A percentile compares a stretch with the other conserved stretches of the same genome.
Evolutionary conservation across 2,329 filamentous ascomycete species (phyloP).

Genomic region (Plenodomus biglobosus): DNA sequence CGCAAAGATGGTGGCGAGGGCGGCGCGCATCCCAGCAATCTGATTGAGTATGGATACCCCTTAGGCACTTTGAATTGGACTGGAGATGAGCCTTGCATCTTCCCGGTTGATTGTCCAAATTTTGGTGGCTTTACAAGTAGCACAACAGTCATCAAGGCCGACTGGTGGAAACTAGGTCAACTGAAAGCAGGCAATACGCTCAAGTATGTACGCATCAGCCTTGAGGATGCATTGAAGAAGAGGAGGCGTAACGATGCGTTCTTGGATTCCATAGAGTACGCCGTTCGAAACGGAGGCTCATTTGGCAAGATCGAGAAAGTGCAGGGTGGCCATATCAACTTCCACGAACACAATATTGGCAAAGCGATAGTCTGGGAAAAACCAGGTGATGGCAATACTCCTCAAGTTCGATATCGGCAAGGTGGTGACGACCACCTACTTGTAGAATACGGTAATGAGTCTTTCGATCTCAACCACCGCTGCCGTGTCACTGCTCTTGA

Average conservation of each 20-base stretch:
- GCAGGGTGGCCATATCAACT: constrained; percentile 30
- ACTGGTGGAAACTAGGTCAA: constrained; percentile 65
- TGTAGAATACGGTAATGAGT: constrained; percentile 60
- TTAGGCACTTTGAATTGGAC: constrained; percentile 62
- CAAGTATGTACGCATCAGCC: constrained; percentile 53
- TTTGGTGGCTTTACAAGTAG: constrained; percentile 62
- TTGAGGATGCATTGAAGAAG: constrained; percentile 55
- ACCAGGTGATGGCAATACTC: constrained; percentile 19
- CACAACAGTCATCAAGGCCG: constrained; percentile 58
- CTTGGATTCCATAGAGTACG: constrained; percentile 48
- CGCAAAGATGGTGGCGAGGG: constrained; percentile 63
- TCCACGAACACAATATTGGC: constrained; percentile 29
- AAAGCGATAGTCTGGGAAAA: constrained; percentile 37
- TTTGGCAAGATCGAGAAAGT: constrained; percentile 29
- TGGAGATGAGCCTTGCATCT: constrained; percentile 62
- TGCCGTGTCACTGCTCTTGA: constrained; percentile 59
- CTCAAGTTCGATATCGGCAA: constrained; percentile 33
- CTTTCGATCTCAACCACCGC: constrained; percentile 59
- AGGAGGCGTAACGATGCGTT: constrained; percentile 50
- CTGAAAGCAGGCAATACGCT: constrained; percentile 61
- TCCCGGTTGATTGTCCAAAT: constrained; percentile 61
- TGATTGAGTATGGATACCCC: constrained; percentile 58
- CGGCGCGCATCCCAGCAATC: constrained; percentile 62
- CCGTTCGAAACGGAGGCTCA: constrained; percentile 27
- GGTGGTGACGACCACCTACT: constrained; percentile 54